These are phyloP conservation scores for Pelargonium cotyledonis DNA, from an alignment of 441 rosid genomes.

Conservation along the genomic window DNA sequence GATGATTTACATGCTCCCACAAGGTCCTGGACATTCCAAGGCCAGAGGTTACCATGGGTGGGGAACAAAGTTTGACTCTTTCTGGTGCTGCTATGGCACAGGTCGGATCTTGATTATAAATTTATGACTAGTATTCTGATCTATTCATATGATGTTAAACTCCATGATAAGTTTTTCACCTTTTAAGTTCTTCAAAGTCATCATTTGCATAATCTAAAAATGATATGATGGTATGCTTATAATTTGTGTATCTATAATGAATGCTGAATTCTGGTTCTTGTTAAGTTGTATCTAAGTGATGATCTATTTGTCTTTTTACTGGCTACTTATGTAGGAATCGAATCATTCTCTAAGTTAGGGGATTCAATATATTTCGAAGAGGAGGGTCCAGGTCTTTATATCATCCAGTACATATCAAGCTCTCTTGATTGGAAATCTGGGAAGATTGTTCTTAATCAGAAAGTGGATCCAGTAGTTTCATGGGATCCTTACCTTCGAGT, in stretches of 20 bases:
- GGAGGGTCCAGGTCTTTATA: constrained; percentile 76
- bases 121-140: not conserved
- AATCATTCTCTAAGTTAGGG: constrained; percentile 92
- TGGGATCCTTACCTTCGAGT: constrained; percentile 61
- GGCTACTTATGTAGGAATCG: constrained; percentile 43
- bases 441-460: constrained; percentile 47
- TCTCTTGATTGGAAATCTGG: constrained; percentile 67
- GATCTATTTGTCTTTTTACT: not conserved
- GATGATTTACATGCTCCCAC: constrained; percentile 97
- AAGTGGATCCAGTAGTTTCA: constrained; percentile 61
- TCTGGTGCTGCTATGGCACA: constrained; percentile 99
- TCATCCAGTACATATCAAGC: constrained; percentile 78
- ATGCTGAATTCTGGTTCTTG: not conserved
- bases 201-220: too few species aligned
- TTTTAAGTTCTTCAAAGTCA: too few species aligned
- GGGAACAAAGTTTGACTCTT: constrained; percentile 63
- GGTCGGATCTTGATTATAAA: constrained; percentile 32
- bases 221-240: too few species aligned
- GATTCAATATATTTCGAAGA: constrained; percentile 92
- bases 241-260: not conserved
- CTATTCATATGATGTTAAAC: not conserved
- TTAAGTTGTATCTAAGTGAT: constrained; percentile 3
- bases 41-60: constrained; percentile 68
- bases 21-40: constrained; percentile 62
- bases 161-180: too few species aligned